Evolutionary conservation across 2,329 filamentous ascomycete species (phyloP).

Genomic region (Trichophyton rubrum): DNA sequence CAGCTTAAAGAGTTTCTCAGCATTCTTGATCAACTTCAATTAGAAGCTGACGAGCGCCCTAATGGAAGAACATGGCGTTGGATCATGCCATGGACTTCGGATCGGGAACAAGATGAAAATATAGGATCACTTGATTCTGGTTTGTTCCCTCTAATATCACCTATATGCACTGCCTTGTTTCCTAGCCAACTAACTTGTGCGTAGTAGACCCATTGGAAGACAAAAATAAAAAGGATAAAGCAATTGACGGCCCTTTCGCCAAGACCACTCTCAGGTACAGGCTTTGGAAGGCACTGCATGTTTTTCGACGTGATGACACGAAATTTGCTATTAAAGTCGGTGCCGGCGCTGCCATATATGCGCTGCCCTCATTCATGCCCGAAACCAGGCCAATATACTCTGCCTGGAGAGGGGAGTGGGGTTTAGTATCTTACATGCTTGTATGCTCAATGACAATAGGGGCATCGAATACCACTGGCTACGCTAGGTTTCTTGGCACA

Average conservation of each 20-base stretch:
- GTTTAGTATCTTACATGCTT: slow-evolving; percentile 90
- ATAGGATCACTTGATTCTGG: background rate
- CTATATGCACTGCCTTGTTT: background rate
- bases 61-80: slow-evolving; percentile 65
- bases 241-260: background rate
- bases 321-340: slow-evolving; percentile 88
- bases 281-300: slow-evolving; percentile 43
- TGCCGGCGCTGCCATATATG: slow-evolving; percentile 76
- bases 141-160: background rate
- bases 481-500: slow-evolving; percentile 75
- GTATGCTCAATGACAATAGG: slow-evolving; percentile 97
- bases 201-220: slow-evolving; percentile 14
- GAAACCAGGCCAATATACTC: slow-evolving; percentile 67
- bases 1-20: slow-evolving; percentile 75
- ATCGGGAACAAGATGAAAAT: background rate
- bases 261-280: slow-evolving; percentile 32
- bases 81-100: slow-evolving; percentile 65
- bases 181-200: background rate
- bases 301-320: slow-evolving; percentile 53
- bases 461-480: slow-evolving; percentile 84
- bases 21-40: slow-evolving; percentile 72
- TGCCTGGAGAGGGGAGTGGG: slow-evolving; percentile 93
- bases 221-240: background rate
- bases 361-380: slow-evolving; percentile 73
- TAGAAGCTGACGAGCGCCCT: slow-evolving; percentile 49